These are phyloP conservation scores for Sporothrix brasiliensis DNA, from an alignment of 2,329 filamentous ascomycete genomes.

Conservation along the genomic window DNA sequence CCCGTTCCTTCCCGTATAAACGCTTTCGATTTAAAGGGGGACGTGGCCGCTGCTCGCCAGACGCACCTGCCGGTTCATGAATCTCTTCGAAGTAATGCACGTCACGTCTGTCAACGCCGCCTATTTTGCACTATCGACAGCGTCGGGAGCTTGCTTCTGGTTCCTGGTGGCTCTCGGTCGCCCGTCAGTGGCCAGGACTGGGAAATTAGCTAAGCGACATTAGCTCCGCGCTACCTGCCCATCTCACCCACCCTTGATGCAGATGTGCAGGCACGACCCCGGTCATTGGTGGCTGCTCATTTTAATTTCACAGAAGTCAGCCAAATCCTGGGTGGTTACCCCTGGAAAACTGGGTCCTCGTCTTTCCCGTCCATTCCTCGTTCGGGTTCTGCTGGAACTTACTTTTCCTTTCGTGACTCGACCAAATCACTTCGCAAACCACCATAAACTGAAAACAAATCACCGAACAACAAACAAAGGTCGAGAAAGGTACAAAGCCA, in stretches of 20 bases:
- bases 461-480: background rate
- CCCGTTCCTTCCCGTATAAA: too few species aligned
- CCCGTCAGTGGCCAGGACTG: slow-evolving; percentile 32
- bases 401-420: background rate
- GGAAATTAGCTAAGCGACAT: slow-evolving; percentile 46
- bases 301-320: slow-evolving; percentile 32
- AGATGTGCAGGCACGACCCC: slow-evolving; percentile 28
- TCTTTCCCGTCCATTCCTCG: background rate
- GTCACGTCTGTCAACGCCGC: background rate
- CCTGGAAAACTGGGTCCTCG: slow-evolving; percentile 36
- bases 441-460: background rate
- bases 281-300: slow-evolving; percentile 28
- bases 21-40: background rate
- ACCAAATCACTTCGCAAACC: background rate
- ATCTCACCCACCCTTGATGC: slow-evolving; percentile 26
- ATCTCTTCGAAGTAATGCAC: background rate
- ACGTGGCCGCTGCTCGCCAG: background rate
- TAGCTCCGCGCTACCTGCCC: slow-evolving; percentile 34
- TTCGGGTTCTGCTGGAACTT: slow-evolving; percentile 1
- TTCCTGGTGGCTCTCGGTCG: slow-evolving; percentile 12
- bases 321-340: slow-evolving; percentile 30
- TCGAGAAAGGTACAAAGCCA: background rate
- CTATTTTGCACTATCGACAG: background rate
- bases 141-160: background rate
- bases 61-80: background rate